Base-by-base conservation (phyloP, 805 yeast species). In the Saccharomycopsis fodiens region DNA sequence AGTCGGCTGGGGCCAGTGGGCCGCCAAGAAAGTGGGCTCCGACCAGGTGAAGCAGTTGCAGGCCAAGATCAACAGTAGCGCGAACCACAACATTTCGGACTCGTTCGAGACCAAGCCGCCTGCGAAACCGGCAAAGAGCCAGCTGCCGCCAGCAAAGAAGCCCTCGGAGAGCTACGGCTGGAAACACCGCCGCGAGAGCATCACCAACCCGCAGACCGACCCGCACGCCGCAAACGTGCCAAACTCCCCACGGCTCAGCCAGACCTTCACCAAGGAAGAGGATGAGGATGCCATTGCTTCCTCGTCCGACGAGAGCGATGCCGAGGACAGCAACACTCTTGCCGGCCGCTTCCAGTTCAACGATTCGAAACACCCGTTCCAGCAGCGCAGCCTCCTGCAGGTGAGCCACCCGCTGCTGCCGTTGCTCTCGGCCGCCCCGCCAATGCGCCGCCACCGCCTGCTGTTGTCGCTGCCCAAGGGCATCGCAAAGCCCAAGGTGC, bases 1-100 rank as follows among this genome's bases (percentile, higher is more conserved):
- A 65, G 87, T 89, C 27, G 96, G 97, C 19, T 89, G 97, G 97
- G 97, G 97, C 49, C 94, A 89, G 61, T 89, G 97, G 97, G 84
- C 84, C 20, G 94, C 89, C 2, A 73, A 79, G 55, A 65, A 68
- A 41, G 76, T 65, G 16, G 60, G 62, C n/a, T 48, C 62, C 7
- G 60, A 60, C 42, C 46, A 58, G 19, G 69, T 68, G 46, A 52
- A 51, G n/a, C 42, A 36, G 12, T 38, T 25, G 22, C 47, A 40
- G 15, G 48, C 47, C 46, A 34, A 42, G 22, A 39, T 46, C 48
- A 41, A 42, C 30, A 15, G 35, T 41, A 30, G 54, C 12, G 30
- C 23, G 15, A 22, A 12, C 21, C 30, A 17, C 15, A 42, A 49
- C 20, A 43, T 39, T 21, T 44, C 57, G 3, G 37, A 44, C 20